phyloP scores from a whole-genome alignment of 768 basidiomycete species.

The Rhodotorula sphaerocarpa region DNA sequence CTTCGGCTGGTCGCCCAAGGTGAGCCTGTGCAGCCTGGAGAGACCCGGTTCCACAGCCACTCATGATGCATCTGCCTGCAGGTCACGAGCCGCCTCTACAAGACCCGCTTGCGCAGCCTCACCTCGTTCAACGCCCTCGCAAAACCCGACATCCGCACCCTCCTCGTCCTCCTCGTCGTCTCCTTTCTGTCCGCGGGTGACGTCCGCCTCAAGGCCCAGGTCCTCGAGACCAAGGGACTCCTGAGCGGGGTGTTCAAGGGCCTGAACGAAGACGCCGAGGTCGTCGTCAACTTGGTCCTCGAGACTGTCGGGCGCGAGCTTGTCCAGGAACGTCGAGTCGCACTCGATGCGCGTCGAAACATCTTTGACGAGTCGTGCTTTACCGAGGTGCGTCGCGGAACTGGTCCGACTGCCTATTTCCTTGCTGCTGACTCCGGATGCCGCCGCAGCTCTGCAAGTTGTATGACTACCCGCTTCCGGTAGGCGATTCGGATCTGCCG shows the following conservation, averaged over 20 bases:
- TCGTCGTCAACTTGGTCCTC: slow-evolving; percentile 56
- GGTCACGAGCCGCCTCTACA: slow-evolving; percentile 33
- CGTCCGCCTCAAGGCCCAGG: slow-evolving; percentile 56
- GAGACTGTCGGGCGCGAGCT: slow-evolving; percentile 55
- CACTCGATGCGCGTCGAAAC: slow-evolving; percentile 60
- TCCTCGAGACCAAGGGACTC: slow-evolving; percentile 61
- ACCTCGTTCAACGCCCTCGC: slow-evolving; percentile 19
- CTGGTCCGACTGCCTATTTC: too few relatives aligned
- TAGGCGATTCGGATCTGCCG: slow-evolving; percentile 45
- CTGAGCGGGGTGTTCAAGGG: slow-evolving; percentile 69
- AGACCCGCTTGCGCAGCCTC: slow-evolving; percentile 25
- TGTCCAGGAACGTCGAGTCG: slow-evolving; percentile 52
- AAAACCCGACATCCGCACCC: slow-evolving; percentile 64
- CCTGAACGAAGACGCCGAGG: slow-evolving; percentile 58
- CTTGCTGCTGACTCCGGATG: too few relatives aligned
- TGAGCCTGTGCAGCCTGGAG: too few relatives aligned
- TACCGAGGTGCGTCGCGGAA: not conserved
- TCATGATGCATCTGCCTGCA: too few relatives aligned
- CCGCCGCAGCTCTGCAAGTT: slow-evolving; percentile 31
- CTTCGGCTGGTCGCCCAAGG: slow-evolving; percentile 31
- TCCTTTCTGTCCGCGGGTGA: slow-evolving; percentile 58
- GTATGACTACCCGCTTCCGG: slow-evolving; percentile 42
- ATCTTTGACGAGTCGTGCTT: slow-evolving; percentile 54
- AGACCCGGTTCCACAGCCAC: too few relatives aligned
- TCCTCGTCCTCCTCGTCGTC: slow-evolving; percentile 63